Evolutionary conservation across 2,329 filamentous ascomycete genomes (phyloP), one percentile per base, ranked within the genome.

Genomic region (Hansfordia pulvinata): DNA sequence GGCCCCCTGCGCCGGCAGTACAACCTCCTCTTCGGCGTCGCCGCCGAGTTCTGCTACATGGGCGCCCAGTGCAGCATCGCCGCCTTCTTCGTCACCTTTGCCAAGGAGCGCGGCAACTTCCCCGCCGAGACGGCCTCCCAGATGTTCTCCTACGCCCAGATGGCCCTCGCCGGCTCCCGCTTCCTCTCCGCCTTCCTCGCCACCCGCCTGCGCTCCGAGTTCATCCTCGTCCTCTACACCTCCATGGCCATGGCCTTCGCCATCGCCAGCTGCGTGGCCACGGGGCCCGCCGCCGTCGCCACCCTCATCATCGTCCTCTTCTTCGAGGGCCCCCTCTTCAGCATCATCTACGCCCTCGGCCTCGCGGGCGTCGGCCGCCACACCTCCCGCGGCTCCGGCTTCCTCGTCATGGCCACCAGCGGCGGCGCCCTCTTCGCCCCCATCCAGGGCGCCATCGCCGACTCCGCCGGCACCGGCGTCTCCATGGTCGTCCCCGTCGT

Each of bases 261-360:
- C n/a, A n/a, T n/a, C n/a, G n/a, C n/a, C n/a, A n/a, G n/a, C n/a
- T n/a, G n/a, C n/a, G n/a, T n/a, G n/a, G n/a, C n/a, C n/a, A n/a
- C n/a, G n/a, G n/a, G n/a, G n/a, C n/a, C n/a, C n/a, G 48, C 47
- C 0, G 64, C 64, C 23, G 53, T 72, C 34, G 54, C 61, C 5
- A 72, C 83, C 60, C 63, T 84, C 17, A 80, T 71, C 48, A 35
- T 80, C 8, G 70, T 76, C 6, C 60, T 85, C 14, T 84, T 86
- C 58, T 86, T 86, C 50, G 81, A 83, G 52, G 76, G 69, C 4
- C 78, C 83, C 43, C 79, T 76, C 49, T 88, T 86, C 58, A 80
- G 81, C 0, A 85, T 79, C 11, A 84, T 88, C 41, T 72, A 88
- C 17, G 78, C 79, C 0, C 60, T 86, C 3, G 77, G 77, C 7